Percentiles rank a stretch among this genome's conserved stretches.
These are phyloP conservation scores for Macadamia integrifolia DNA, from an alignment of 164 flowering plant species.

Conservation along the genomic window DNA sequence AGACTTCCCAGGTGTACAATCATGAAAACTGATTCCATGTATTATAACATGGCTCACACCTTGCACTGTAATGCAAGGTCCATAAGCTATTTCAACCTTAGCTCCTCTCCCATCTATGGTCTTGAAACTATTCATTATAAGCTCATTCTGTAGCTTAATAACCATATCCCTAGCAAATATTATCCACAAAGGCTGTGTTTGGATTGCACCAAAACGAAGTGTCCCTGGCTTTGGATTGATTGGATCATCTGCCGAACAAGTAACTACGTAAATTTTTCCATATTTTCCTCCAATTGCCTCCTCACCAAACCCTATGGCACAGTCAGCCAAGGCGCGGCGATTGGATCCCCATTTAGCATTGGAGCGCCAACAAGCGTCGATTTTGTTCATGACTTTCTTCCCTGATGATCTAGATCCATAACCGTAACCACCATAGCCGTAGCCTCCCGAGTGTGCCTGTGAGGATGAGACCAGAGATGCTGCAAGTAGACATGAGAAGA, in stretches of 20 bases:
- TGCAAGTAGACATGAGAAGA: slow-evolving; percentile 4
- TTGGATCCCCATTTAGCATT: slow-evolving; percentile 42
- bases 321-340: slow-evolving; percentile 43
- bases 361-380: background rate
- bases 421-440: background rate
- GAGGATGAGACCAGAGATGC: background rate
- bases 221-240: slow-evolving; percentile 29
- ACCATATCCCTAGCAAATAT: slow-evolving; percentile 23
- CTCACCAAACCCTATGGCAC: slow-evolving; percentile 29
- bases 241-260: slow-evolving; percentile 10
- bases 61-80: slow-evolving; percentile 29
- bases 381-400: background rate
- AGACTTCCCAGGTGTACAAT: slow-evolving; percentile 20
- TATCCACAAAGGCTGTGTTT: slow-evolving; percentile 27
- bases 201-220: slow-evolving; percentile 28
- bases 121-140: slow-evolving; percentile 26
- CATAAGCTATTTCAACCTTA: slow-evolving; percentile 28
- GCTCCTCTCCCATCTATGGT: slow-evolving; percentile 35
- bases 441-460: background rate
- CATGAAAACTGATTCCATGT: slow-evolving; percentile 26
- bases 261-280: slow-evolving; percentile 22
- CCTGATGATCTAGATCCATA: no score
- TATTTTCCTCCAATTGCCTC: slow-evolving; percentile 19
- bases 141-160: slow-evolving; percentile 25
- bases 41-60: slow-evolving; percentile 28